Conservation (phyloP, 768 basidiomycete species). For the Russula dissimulans region DNA sequence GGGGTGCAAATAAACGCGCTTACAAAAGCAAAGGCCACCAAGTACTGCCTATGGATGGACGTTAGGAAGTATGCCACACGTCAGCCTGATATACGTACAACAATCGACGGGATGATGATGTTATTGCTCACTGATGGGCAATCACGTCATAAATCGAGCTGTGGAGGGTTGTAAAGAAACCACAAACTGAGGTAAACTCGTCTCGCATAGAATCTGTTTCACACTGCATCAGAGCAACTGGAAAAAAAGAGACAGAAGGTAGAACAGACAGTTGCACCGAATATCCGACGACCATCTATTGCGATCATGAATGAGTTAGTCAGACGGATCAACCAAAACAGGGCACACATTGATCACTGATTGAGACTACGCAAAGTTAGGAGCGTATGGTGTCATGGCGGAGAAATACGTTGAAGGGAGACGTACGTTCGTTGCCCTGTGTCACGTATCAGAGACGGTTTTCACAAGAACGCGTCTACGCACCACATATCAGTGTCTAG, state of each 20-base stretch:
- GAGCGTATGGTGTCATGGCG: conserved; percentile 20
- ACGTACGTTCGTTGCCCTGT: conserved; percentile 21
- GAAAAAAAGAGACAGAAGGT: not conserved
- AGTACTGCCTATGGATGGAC: conserved; percentile 23
- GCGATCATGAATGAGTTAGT: too few relatives aligned
- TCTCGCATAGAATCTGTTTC: not conserved
- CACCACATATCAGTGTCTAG: conserved; percentile 35
- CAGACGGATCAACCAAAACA: not conserved
- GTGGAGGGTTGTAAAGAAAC: not conserved
- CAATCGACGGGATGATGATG: not conserved
- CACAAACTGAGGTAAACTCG: not conserved
- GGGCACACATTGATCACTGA: not conserved
- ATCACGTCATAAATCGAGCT: not conserved
- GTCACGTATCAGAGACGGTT: not conserved
- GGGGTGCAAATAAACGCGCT: not conserved
- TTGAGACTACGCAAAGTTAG: not conserved
- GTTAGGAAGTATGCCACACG: not conserved
- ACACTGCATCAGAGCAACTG: not conserved
- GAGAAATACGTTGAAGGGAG: not conserved
- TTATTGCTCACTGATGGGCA: not conserved
- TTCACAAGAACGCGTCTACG: conserved; percentile 4
- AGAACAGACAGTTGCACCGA: not conserved
- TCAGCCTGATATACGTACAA: not conserved
- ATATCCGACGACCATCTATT: not conserved
- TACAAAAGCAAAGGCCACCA: conserved; percentile 37